A percentile compares a stretch with the other conserved stretches of the same genome.
Conservation (phyloP, 176 grass and related monocot species). For the Carex kokanica region DNA sequence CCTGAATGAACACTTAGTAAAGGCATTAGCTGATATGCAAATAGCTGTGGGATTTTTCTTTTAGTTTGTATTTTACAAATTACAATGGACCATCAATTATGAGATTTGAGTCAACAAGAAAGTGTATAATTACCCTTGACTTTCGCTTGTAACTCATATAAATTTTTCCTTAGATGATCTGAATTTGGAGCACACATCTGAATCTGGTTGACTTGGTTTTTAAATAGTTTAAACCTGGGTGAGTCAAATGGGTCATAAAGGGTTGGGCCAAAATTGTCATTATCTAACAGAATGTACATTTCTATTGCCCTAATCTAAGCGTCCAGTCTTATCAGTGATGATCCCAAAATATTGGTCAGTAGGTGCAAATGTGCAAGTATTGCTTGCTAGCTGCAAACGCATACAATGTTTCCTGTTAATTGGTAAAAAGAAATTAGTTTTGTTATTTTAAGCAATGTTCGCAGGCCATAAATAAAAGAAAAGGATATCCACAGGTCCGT, state of each 20-base stretch:
- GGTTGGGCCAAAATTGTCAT: neutral
- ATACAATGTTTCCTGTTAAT: neutral
- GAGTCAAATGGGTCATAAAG: neutral
- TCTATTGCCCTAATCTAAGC: neutral
- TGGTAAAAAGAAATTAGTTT: neutral
- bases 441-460: slow-evolving; percentile 4
- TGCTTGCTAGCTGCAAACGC: neutral
- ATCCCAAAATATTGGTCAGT: neutral
- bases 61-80: neutral
- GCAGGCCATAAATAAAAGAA: neutral
- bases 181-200: slow-evolving; percentile 3
- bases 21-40: too few relatives aligned
- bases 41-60: neutral
- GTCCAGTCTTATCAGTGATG: neutral
- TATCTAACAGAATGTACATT: neutral
- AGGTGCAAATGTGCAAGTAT: neutral
- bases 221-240: too few relatives aligned
- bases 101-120: slow-evolving; percentile 1
- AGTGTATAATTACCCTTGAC: neutral
- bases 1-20: too few relatives aligned
- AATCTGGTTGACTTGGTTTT: neutral
- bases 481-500: slow-evolving; percentile 47
- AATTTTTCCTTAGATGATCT: neutral
- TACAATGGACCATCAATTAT: neutral
- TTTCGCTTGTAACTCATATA: neutral